These are phyloP conservation scores for Chaetomiaceae sp. DNA, from an alignment of 2,329 filamentous ascomycete genomes.

Conservation along the genomic window DNA sequence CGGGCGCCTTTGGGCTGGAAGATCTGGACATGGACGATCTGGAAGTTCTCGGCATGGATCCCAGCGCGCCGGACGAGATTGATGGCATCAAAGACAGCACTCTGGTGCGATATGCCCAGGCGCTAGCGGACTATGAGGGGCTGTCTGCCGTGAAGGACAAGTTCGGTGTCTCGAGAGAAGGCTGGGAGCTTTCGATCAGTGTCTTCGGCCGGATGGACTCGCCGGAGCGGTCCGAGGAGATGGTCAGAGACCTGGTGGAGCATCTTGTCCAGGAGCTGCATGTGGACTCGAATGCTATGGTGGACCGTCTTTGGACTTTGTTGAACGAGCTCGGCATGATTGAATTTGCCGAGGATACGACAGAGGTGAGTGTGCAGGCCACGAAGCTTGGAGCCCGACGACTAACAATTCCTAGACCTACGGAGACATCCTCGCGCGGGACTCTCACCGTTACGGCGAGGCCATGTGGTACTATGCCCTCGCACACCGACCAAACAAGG, in stretches of 20 bases:
- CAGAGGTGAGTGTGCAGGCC: constrained; percentile 60
- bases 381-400: background rate
- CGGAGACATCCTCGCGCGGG: constrained; percentile 69
- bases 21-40: constrained; percentile 79
- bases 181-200: constrained; percentile 86
- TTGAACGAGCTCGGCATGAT: constrained; percentile 75
- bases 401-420: constrained; percentile 61
- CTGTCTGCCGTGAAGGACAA: constrained; percentile 36
- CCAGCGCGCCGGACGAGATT: constrained; percentile 53
- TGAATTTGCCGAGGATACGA: constrained; percentile 73
- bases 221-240: constrained; percentile 63
- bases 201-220: constrained; percentile 79
- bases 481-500: constrained; percentile 71
- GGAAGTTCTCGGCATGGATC: constrained; percentile 69
- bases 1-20: constrained; percentile 53
- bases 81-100: constrained; percentile 74
- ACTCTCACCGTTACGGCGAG: constrained; percentile 75
- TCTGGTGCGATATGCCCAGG: constrained; percentile 69
- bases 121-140: constrained; percentile 54
- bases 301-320: constrained; percentile 77
- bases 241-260: constrained; percentile 67
- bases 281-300: constrained; percentile 63
- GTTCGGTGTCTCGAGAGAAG: constrained; percentile 50
- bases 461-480: constrained; percentile 88
- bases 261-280: constrained; percentile 59